Evolutionary conservation across 164 flowering plant species (phyloP).

Genomic region (Houttuynia cordata): DNA sequence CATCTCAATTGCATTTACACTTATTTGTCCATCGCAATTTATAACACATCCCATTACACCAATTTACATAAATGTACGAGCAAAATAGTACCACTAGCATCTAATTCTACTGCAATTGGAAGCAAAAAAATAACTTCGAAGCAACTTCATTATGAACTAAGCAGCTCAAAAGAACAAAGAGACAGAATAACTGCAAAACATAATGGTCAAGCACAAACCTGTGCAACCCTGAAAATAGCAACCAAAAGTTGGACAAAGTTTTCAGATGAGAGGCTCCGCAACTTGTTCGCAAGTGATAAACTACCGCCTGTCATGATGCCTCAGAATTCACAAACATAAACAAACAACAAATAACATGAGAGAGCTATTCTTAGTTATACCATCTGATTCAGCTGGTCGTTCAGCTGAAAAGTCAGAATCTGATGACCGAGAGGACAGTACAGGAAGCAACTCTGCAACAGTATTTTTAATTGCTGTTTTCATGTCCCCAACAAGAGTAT

Average conservation of each 20-base stretch:
- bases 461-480: conserved; percentile 81
- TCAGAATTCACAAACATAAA: neutral
- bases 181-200: neutral
- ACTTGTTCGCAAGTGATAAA: conserved; percentile 80
- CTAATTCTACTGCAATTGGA: no score
- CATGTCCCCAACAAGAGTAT: conserved; percentile 81
- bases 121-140: no score
- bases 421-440: conserved; percentile 41
- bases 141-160: no score
- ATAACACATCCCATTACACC: no score
- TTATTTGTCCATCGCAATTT: no score
- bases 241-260: conserved; percentile 75
- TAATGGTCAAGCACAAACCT: conserved; percentile 40
- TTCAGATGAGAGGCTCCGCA: conserved; percentile 80
- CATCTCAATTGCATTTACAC: no score
- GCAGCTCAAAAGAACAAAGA: neutral
- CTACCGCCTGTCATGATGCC: conserved; percentile 48
- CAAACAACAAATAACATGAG: neutral
- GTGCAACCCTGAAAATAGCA: conserved; percentile 76
- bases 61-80: no score
- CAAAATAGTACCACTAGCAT: no score
- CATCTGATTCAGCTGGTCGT: conserved; percentile 70
- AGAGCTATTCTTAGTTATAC: conserved; percentile 22
- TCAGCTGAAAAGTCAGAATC: conserved; percentile 60
- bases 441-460: conserved; percentile 84